Percentiles rank a stretch among this genome's conserved stretches.
phyloP scores from a whole-genome alignment of 768 basidiomycete species.

The Lactifluus volemus region DNA sequence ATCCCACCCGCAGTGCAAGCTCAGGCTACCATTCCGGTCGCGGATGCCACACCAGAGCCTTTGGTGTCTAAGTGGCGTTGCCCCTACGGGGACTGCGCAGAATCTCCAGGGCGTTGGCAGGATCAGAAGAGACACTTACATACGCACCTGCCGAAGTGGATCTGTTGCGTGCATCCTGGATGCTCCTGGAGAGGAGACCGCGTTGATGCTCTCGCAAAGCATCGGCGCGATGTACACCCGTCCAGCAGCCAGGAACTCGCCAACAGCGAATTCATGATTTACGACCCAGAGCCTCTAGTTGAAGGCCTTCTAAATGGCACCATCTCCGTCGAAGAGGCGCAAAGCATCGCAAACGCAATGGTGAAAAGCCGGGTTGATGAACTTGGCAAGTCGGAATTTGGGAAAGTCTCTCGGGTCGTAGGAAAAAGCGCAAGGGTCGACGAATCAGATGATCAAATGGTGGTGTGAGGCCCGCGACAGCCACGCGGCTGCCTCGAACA shows the following conservation, averaged over 20 bases:
- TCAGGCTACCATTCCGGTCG: no score
- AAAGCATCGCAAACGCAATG: neutral
- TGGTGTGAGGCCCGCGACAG: no score
- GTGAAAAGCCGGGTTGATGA: neutral
- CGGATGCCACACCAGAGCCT: no score
- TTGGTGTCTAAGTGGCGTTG: neutral
- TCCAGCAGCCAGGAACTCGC: neutral
- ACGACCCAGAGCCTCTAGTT: neutral
- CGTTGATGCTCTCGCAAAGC: neutral
- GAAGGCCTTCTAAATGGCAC: neutral
- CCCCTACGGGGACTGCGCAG: neutral
- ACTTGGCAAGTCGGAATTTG: neutral
- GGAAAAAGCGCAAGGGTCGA: neutral
- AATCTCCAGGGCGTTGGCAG: neutral
- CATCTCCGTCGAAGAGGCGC: neutral
- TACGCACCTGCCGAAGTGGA: neutral
- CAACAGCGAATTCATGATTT: neutral
- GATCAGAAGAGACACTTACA: neutral
- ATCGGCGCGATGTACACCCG: neutral
- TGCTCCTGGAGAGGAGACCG: slow-evolving; percentile 8
- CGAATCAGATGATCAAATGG: neutral
- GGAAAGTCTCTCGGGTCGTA: neutral
- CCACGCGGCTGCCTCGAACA: no score
- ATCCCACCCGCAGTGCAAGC: no score
- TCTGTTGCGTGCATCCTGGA: neutral